These are phyloP conservation scores for Crucibulum laeve DNA, from an alignment of 768 basidiomycete genomes.

Conservation along the genomic window DNA sequence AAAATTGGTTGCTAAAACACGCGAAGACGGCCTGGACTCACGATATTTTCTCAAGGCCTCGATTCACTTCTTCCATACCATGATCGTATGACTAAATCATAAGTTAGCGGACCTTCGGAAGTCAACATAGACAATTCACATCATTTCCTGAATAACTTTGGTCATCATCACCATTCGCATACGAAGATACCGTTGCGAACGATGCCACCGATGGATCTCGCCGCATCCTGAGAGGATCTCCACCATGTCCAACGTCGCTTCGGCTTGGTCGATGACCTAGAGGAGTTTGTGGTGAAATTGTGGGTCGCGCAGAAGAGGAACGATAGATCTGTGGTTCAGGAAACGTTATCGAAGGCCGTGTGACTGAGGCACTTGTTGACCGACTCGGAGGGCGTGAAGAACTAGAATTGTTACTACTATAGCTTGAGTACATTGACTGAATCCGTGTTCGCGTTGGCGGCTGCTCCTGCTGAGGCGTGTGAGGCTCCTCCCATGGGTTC, in stretches of 20 bases:
- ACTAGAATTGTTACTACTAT: no score
- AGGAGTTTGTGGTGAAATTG: constrained; percentile 13
- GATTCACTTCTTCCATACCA: constrained; percentile 1
- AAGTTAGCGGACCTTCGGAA: constrained; percentile 1
- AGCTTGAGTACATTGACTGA: constrained; percentile 27
- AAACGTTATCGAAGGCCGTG: constrained; percentile 28
- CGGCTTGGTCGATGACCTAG: constrained; percentile 31
- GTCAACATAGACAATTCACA: constrained; percentile 5
- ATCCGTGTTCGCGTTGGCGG: constrained; percentile 23
- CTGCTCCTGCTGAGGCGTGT: background rate
- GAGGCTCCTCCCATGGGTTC: constrained; percentile 9
- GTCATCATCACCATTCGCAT: constrained; percentile 31
- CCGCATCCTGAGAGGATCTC: constrained; percentile 9
- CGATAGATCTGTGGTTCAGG: constrained; percentile 52
- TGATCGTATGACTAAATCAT: constrained; percentile 12
- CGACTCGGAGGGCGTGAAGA: constrained; percentile 25
- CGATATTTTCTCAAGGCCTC: constrained; percentile 1
- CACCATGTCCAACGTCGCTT: constrained; percentile 27
- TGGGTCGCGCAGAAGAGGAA: constrained; percentile 30
- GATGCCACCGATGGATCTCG: constrained; percentile 31
- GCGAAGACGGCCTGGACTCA: constrained; percentile 20
- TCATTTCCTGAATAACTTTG: constrained; percentile 27
- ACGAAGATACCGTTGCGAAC: constrained; percentile 28
- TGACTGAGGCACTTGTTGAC: constrained; percentile 29
- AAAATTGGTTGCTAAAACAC: constrained; percentile 27